Conservation (phyloP, 1,284 basidiomycete species). For the Irpex sp. region DNA sequence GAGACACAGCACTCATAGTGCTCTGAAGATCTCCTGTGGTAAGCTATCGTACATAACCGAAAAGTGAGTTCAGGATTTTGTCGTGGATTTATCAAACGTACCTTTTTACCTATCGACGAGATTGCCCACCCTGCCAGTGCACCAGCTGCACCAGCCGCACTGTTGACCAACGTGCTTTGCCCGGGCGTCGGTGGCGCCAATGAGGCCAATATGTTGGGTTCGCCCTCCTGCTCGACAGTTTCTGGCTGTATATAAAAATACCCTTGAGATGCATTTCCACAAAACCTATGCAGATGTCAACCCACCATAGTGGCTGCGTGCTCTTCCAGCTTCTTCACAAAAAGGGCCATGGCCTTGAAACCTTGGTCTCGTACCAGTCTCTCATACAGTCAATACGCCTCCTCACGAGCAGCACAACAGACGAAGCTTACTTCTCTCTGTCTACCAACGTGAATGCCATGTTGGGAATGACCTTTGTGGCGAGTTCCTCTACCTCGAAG, state of each 20-base stretch:
- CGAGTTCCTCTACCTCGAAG: conserved; percentile 88
- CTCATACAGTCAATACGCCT: neutral
- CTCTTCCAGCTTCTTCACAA: conserved; percentile 79
- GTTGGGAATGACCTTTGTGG: conserved; percentile 83
- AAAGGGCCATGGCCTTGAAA: conserved; percentile 87
- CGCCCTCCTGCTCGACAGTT: conserved; percentile 45
- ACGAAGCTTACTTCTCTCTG: conserved; percentile 73
- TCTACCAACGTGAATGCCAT: conserved; percentile 82
- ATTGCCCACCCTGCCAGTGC: conserved; percentile 94
- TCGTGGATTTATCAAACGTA: conserved; percentile 21
- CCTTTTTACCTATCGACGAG: conserved; percentile 79
- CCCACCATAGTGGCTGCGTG: conserved; percentile 78
- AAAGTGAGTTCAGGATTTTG: neutral
- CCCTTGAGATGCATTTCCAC: neutral
- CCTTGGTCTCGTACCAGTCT: conserved; percentile 92
- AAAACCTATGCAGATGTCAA: neutral
- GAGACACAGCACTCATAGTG: conserved; percentile 40
- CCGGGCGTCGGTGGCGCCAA: conserved; percentile 30
- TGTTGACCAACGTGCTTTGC: conserved; percentile 63
- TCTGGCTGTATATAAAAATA: conserved; percentile 56
- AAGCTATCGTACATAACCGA: conserved; percentile 39
- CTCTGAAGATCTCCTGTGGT: conserved; percentile 71
- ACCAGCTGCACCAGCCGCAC: conserved; percentile 86
- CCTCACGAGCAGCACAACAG: neutral
- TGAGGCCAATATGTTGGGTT: conserved; percentile 26